Percentiles rank a stretch among this genome's conserved stretches.
These are phyloP conservation scores for Microcyclosporella mali DNA, from an alignment of 2,329 filamentous ascomycete genomes.

Conservation along the genomic window DNA sequence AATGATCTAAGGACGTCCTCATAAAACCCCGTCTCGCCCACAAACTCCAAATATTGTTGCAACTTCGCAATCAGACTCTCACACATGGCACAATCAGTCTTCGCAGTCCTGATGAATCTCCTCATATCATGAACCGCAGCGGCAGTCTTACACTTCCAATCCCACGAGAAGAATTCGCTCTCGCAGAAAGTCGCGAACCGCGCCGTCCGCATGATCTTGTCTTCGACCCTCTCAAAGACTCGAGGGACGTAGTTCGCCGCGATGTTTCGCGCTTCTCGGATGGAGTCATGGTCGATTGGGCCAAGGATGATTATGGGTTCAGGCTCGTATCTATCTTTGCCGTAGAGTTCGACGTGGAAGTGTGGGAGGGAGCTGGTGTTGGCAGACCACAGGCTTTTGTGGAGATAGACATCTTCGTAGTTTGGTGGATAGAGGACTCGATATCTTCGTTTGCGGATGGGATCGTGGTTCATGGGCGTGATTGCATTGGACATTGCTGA, in stretches of 20 bases:
- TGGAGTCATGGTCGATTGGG: conserved; percentile 8
- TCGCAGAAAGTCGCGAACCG: conserved; percentile 14
- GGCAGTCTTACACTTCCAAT: conserved; percentile 17
- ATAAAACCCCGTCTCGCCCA: conserved; percentile 5
- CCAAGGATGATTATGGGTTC: conserved; percentile 19
- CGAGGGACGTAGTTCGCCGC: conserved; percentile 7
- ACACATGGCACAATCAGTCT: conserved; percentile 6
- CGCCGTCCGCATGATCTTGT: conserved; percentile 11
- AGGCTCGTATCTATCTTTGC: conserved; percentile 14
- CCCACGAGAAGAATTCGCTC: conserved; percentile 18
- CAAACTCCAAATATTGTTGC: conserved; percentile 13
- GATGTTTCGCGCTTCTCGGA: conserved; percentile 5
- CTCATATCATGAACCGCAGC: conserved; percentile 16
- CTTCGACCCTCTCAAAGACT: conserved; percentile 12
- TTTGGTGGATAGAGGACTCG: conserved; percentile 14
- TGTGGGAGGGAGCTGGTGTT: conserved; percentile 10
- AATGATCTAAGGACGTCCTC: conserved; percentile 6
- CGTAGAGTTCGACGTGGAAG: conserved; percentile 14
- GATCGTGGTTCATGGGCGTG: conserved; percentile 8
- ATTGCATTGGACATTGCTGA: conserved; percentile 18
- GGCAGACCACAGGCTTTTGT: conserved; percentile 14
- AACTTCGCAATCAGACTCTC: conserved; percentile 9
- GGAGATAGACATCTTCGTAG: conserved; percentile 22
- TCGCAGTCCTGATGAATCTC: conserved; percentile 9
- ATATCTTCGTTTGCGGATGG: conserved; percentile 16